phyloP scores from a whole-genome alignment of 1,139 yeast species.

The Blastobotrys indianensis region DNA sequence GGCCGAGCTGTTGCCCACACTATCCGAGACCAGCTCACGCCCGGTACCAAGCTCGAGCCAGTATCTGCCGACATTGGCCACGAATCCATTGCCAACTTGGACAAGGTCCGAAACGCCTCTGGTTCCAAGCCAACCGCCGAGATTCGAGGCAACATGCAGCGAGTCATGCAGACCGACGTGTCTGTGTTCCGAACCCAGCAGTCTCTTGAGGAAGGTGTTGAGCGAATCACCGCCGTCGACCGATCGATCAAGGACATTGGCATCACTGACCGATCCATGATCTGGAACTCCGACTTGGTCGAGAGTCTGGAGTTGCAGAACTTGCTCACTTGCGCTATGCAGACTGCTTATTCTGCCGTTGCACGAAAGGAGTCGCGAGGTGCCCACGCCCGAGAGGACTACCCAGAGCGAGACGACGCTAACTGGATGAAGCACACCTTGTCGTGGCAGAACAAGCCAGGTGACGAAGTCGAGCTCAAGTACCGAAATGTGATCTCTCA shows the following conservation, averaged over 20 bases:
- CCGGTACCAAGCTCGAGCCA: constrained; percentile 44
- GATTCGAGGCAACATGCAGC: constrained; percentile 89
- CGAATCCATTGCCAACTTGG: constrained; percentile 87
- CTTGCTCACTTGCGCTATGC: constrained; percentile 94
- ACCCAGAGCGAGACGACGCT: constrained; percentile 89
- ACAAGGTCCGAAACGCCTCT: constrained; percentile 74
- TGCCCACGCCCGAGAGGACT: constrained; percentile 99
- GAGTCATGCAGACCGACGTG: constrained; percentile 93
- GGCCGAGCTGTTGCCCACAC: constrained; percentile 98
- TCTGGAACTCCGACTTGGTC: constrained; percentile 91
- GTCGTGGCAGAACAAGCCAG: constrained; percentile 77
- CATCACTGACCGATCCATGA: constrained; percentile 94
- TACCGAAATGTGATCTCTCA: constrained; percentile 82
- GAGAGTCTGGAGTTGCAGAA: constrained; percentile 96
- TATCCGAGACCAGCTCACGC: constrained; percentile 75
- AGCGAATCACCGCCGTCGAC: constrained; percentile 71
- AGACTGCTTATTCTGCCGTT: constrained; percentile 91
- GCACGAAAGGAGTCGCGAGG: constrained; percentile 98
- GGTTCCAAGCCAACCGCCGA: constrained; percentile 83
- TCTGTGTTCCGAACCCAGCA: constrained; percentile 96
- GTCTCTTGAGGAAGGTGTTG: constrained; percentile 87
- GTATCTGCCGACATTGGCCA: constrained; percentile 22
- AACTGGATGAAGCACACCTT: constrained; percentile 98
- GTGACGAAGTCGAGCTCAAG: constrained; percentile 65
- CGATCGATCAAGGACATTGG: constrained; percentile 64